Evolutionary conservation across 139 green algal genomes (phyloP), one percentile per base, ranked within the genome.

Genomic region (Choricystis sp.): DNA sequence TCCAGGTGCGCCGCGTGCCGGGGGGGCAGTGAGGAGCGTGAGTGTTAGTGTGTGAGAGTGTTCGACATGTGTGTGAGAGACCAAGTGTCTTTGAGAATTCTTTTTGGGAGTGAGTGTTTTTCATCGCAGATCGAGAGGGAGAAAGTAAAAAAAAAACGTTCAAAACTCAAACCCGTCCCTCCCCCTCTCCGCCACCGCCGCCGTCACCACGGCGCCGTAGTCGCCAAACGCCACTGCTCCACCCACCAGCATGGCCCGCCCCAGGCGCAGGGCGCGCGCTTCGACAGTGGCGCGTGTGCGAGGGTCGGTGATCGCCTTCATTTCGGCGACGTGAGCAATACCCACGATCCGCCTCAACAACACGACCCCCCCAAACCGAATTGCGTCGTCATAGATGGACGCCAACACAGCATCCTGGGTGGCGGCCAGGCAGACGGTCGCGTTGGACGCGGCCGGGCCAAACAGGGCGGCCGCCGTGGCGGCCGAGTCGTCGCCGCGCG

Each of bases 311-410:
- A 99, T 98, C 25, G 56, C 71, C 56, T 96, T 83, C 71, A 97
- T 80, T 72, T 99, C 93, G 2, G 88, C 82, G 19, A 94, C 83
- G 66, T 96, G 89, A 0, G 93, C 91, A 26, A 99, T 93, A 62
- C 89, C 86, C 31, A 98, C 77, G 22, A 98, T 71, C 9, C 92
- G 80, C 2, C 91, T 69, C 28, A 94, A 80, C 55, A 95, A 80
- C 66, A 90, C 78, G 16, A 76, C 74, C 14, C 85, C 87, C 63
- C 65, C 61, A 69, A 81, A 81, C 40, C 61, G 55, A 3, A 89
- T 30, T 2, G 72, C 71, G 59, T 97, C 89, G 0, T 49, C 29
- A 31, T 84, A 87, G 16, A 98, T 71, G 31, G 83, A 60, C 1
- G 26, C 2, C 69, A 97, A 81, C 77, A 88, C 98, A 4, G 67